Evolutionary conservation across 768 basidiomycete genomes (phyloP).

Genomic region (Amanita thiersii): DNA sequence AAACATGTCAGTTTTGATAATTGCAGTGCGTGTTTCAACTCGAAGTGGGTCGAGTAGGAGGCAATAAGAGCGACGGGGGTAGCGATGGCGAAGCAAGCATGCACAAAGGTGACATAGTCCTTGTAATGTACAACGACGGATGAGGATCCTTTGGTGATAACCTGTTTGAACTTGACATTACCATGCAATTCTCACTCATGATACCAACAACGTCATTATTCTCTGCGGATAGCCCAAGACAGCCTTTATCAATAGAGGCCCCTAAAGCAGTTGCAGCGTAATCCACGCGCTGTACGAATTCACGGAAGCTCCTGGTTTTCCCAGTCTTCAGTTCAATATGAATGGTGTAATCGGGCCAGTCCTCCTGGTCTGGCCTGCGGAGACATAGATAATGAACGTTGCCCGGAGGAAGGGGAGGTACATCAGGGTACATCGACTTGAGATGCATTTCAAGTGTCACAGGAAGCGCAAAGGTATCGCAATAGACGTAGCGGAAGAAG

Average conservation of each 20-base stretch:
- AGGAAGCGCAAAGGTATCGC: no score
- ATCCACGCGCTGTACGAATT: constrained; percentile 43
- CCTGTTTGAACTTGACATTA: constrained; percentile 20
- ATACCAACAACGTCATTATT: constrained; percentile 59
- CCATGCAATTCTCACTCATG: constrained; percentile 61
- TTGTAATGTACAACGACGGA: constrained; percentile 6
- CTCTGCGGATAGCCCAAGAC: constrained; percentile 41
- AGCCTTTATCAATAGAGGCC: constrained; percentile 36
- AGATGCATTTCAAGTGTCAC: no score
- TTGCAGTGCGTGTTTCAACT: constrained; percentile 25
- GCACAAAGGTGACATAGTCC: constrained; percentile 27
- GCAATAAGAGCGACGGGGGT: constrained; percentile 27
- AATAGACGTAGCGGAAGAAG: no score
- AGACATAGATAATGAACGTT: constrained; percentile 53
- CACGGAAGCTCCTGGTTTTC: constrained; percentile 31
- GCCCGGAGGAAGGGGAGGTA: constrained; percentile 37
- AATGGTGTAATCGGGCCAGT: constrained; percentile 48
- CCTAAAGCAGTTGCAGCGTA: constrained; percentile 52
- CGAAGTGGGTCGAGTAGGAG: constrained; percentile 28
- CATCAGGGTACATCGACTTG: constrained; percentile 48
- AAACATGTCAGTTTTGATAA: constrained; percentile 24
- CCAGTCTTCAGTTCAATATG: constrained; percentile 52
- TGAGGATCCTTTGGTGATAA: not conserved
- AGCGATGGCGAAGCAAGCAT: constrained; percentile 22
- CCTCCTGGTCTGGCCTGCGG: constrained; percentile 41